phyloP scores from a whole-genome alignment of 2,329 filamentous ascomycete genomes.

The Biscogniauxia sp. region DNA sequence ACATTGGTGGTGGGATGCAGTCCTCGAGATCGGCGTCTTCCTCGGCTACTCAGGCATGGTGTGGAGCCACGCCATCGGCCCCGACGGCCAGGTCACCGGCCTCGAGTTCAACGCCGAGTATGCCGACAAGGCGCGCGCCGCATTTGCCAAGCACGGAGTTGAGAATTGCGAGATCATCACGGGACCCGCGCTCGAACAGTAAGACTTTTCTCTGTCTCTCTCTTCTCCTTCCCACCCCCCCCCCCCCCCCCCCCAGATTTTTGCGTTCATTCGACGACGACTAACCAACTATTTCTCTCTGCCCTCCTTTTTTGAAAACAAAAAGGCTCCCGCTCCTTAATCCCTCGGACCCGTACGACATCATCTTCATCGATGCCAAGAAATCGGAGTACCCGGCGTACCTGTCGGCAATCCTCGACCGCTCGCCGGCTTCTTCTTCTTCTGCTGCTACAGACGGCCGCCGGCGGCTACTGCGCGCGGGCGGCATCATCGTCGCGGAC shows the following conservation, averaged over 20 bases:
- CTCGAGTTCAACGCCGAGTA: conserved; percentile 47
- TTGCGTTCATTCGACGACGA: no score
- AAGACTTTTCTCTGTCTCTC: conserved; percentile 17
- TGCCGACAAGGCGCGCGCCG: conserved; percentile 39
- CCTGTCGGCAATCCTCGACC: conserved; percentile 43
- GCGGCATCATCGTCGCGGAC: conserved; percentile 53
- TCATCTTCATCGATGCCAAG: conserved; percentile 54
- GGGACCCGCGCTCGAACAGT: conserved; percentile 48
- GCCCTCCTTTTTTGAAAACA: conserved; percentile 4
- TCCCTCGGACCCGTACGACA: conserved; percentile 45
- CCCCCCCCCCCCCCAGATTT: conserved; percentile 1
- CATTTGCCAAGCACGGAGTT: conserved; percentile 38
- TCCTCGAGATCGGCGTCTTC: conserved; percentile 50
- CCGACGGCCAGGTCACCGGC: conserved; percentile 40
- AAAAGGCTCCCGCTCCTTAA: conserved; percentile 29
- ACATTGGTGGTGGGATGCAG: conserved; percentile 22
- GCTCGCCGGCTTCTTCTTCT: conserved; percentile 28
- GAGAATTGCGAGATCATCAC: conserved; percentile 46
- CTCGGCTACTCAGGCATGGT: conserved; percentile 48
- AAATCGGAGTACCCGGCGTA: conserved; percentile 52
- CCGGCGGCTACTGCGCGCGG: conserved; percentile 44
- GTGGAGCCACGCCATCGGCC: conserved; percentile 47
- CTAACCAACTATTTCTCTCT: background rate
- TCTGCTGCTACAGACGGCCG: conserved; percentile 28
- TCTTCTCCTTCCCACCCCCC: conserved; percentile 5